Evolutionary conservation across 345 rosid genomes (phyloP), one percentile per base, ranked within the genome.

Genomic region (Raphanus raphanistrum): DNA sequence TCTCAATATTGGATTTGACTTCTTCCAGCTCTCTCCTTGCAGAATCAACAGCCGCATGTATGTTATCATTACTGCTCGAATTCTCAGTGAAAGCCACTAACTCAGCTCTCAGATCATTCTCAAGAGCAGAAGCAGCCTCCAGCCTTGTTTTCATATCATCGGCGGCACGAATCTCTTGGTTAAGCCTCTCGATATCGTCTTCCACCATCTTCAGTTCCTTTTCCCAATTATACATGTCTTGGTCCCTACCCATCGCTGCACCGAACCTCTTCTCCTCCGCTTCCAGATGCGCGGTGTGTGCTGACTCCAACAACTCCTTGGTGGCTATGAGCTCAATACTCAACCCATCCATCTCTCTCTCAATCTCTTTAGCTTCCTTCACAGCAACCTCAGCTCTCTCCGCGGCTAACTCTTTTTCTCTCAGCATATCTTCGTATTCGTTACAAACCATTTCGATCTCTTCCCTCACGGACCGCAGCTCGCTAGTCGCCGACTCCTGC

Each of bases 241-340:
- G 97, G 76, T 95, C 98, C 69, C 84, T 84, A 66, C 88, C 92
- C 92, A 92, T 85, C 25, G 93, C 89, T 0, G 91, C 94, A 52
- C 94, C 84, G 17, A 92, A 90, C 65, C 93, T 90, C 68, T 84
- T 90, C 63, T 92, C 98, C 84, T 95, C 98, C 5, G 98, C 94
- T 79, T 95, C 99, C 66, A 95, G 81, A 84, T 92, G 98, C 8
- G 96, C 86, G 15, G 98, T 88, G 76, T 95, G 99, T 32, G 91
- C 89, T 10, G 93, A 88, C 77, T 92, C 97, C 73, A 95, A 79
- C 69, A 88, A 63, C 83, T 95, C 96, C 80, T 91, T 95, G 2
- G 91, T 76, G n/a, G 92, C 86, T 72, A 95, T 90, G 43, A 95
- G 63, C 82, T 92, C 99, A 71, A 92, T 92, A 8, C 92, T 90